Base-by-base conservation (phyloP, 805 yeast species). In the Ogataea siamensis region DNA sequence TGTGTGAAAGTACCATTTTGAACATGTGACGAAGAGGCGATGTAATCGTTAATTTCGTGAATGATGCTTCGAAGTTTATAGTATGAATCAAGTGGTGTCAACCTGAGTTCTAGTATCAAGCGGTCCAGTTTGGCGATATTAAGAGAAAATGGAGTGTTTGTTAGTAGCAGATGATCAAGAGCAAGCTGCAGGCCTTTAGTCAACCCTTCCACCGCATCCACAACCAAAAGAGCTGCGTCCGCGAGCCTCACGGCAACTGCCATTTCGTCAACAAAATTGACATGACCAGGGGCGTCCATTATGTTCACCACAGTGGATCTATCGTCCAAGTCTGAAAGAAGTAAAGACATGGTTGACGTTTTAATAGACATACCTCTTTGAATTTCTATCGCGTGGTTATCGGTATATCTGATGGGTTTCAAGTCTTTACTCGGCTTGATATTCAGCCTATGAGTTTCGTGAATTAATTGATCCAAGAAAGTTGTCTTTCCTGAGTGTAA, bases 211-310 rank as follows among this genome's bases (percentile, higher is more conserved):
- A 87, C 80, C 1, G 73, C 80, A 57, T 93, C 99, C n/a, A 91
- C 68, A 1, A 87, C 84, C 2, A 88, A 58, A 0, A 82, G 63
- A 0, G 76, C 76, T 2, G 82, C 76, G 46, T 93, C 97, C 0
- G 74, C 72, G 0, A 80, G 66, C 15, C 75, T 58, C 7, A 80
- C 58, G 0, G 84, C 73, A 0, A 75, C 70, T 0, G 76, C 70
- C 4, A 77, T 62, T 49, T 93, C 97, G 54, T 87, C 96, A 19
- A 69, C 63, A 53, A 93, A 93, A 53, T 87, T 81, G 0, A 76
- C 73, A 60, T 93, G 98, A 0, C 99, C 99, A 0, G 99, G 99
- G 0, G 95, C 68, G 53, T 94, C 99, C 1, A 87, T 47, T 1
- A 89, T 45, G 52, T 83, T 86, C 14, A 80, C 51, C 0, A 76